Evolutionary conservation across 2,329 filamentous ascomycete genomes (phyloP).

Genomic region (Penicillium sp.): DNA sequence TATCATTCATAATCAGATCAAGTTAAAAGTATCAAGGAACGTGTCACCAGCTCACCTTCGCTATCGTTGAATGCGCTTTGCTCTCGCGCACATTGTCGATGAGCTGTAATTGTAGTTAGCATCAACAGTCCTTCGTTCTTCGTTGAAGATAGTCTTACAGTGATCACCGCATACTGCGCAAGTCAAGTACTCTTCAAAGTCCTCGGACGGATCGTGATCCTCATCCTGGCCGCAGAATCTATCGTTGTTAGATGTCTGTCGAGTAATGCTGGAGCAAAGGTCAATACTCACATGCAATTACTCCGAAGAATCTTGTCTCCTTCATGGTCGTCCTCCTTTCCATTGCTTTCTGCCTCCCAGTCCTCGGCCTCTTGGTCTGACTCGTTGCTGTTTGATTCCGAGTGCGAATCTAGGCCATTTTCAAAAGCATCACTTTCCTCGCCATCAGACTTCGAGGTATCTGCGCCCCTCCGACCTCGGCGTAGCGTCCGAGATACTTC

Average conservation of each 20-base stretch:
- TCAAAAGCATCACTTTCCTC: conserved; percentile 42
- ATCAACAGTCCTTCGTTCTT: not conserved
- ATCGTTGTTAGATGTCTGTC: conserved; percentile 27
- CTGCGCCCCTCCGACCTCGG: conserved; percentile 18
- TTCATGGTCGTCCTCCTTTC: conserved; percentile 39
- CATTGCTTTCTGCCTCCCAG: conserved; percentile 43
- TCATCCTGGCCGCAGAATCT: conserved; percentile 82
- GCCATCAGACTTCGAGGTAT: conserved; percentile 35
- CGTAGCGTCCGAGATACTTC: conserved; percentile 9
- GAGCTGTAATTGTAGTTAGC: conserved; percentile 58
- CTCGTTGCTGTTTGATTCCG: conserved; percentile 48
- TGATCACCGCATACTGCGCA: conserved; percentile 78
- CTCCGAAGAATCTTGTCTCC: conserved; percentile 49
- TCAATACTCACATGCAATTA: conserved; percentile 58
- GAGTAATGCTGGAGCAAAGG: conserved; percentile 19
- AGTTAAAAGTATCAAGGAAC: conserved; percentile 1
- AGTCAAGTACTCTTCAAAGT: conserved; percentile 73
- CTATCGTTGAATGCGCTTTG: conserved; percentile 59
- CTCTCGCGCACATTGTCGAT: conserved; percentile 82
- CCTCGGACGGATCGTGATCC: conserved; percentile 74
- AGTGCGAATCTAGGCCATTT: conserved; percentile 37
- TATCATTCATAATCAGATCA: conserved; percentile 24
- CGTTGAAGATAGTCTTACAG: conserved; percentile 59
- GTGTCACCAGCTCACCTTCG: conserved; percentile 53
- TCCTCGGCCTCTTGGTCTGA: conserved; percentile 54